These are phyloP conservation scores for Dactylonectria estremocensis DNA, from an alignment of 2,329 filamentous ascomycete species.

Conservation along the genomic window DNA sequence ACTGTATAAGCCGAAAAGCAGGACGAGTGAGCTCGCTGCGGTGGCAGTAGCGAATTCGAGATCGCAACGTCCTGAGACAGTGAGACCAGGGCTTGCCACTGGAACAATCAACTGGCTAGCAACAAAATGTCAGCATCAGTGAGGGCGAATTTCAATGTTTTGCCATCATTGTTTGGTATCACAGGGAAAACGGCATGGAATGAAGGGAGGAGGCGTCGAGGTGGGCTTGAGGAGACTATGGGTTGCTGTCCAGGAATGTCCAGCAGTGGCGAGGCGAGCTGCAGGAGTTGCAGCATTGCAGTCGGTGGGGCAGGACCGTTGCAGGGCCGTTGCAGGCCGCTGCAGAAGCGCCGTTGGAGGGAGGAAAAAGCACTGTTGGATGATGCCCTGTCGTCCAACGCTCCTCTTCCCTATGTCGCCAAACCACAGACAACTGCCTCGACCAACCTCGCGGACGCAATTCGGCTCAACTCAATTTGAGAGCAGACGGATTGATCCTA, in stretches of 20 bases:
- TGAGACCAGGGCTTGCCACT: slow-evolving; percentile 27
- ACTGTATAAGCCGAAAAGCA: slow-evolving; percentile 21
- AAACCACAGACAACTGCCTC: not conserved
- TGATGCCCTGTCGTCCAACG: not conserved
- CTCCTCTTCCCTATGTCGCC: not conserved
- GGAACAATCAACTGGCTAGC: slow-evolving; percentile 39
- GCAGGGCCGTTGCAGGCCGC: slow-evolving; percentile 25
- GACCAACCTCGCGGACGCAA: not conserved
- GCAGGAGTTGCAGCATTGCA: slow-evolving; percentile 24
- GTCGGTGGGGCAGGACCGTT: slow-evolving; percentile 22
- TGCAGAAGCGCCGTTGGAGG: slow-evolving; percentile 7
- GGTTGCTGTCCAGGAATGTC: slow-evolving; percentile 42
- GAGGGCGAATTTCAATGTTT: slow-evolving; percentile 26
- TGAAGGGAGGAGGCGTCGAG: slow-evolving; percentile 45
- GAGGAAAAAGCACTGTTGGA: not conserved
- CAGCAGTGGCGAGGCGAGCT: slow-evolving; percentile 36
- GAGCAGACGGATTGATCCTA: slow-evolving; percentile 8
- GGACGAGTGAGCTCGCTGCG: not conserved
- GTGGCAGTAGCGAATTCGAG: slow-evolving; percentile 7
- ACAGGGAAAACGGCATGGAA: slow-evolving; percentile 40
- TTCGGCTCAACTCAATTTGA: not conserved
- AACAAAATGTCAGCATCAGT: slow-evolving; percentile 41
- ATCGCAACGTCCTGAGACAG: slow-evolving; percentile 29
- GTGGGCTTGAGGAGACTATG: slow-evolving; percentile 36
- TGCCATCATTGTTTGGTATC: slow-evolving; percentile 41